phyloP scores from a whole-genome alignment of 1,284 basidiomycete genomes.

The Ustilago hordei region DNA sequence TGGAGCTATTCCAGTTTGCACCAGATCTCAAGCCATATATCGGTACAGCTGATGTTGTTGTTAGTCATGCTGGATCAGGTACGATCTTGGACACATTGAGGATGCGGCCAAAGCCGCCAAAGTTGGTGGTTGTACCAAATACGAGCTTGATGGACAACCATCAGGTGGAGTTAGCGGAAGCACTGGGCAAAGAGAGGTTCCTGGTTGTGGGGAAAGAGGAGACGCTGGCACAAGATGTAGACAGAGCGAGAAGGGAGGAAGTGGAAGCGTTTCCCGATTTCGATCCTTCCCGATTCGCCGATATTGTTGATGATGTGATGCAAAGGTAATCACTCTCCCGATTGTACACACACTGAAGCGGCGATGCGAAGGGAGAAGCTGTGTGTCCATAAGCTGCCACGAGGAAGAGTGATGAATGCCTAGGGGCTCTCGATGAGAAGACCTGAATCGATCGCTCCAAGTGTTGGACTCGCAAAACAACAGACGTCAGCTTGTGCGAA shows the following conservation, averaged over 20 bases:
- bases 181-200: conserved; percentile 71
- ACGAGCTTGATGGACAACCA: conserved; percentile 90
- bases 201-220: conserved; percentile 33
- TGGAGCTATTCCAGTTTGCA: conserved; percentile 53
- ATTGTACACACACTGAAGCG: neutral
- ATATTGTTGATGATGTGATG: conserved; percentile 39
- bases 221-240: conserved; percentile 28
- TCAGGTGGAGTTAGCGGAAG: conserved; percentile 86
- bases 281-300: conserved; percentile 36
- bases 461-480: conserved; percentile 20
- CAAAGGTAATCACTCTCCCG: conserved; percentile 8
- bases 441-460: neutral
- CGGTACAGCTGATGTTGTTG: conserved; percentile 79
- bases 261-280: conserved; percentile 39
- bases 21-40: conserved; percentile 70
- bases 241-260: conserved; percentile 6
- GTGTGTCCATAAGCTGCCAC: neutral
- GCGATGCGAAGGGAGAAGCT: neutral
- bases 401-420: neutral
- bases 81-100: conserved; percentile 91
- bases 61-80: conserved; percentile 94
- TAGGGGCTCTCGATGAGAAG: conserved; percentile 22
- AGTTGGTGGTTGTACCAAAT: conserved; percentile 90
- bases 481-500: conserved; percentile 25
- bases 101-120: conserved; percentile 72